Percentiles rank a stretch among this genome's conserved stretches.
Evolutionary conservation across 306 rosid species (phyloP).

Genomic region (Trifolium subterraneum): DNA sequence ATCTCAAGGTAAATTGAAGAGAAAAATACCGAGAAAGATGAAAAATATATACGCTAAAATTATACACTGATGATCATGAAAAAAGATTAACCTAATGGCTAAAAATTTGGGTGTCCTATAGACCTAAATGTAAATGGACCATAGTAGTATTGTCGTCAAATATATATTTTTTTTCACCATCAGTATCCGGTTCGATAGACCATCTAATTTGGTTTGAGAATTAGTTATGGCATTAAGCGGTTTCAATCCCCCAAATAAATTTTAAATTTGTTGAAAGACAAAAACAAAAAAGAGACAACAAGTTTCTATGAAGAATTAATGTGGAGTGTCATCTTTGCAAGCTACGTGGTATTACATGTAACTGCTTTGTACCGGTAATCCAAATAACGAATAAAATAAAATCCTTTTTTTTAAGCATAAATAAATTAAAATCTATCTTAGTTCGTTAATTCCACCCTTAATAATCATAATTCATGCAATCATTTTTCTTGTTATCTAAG

Average conservation of each 20-base stretch:
- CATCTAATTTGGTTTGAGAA: no score
- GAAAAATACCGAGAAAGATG: not conserved
- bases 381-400: slow-evolving; percentile 27
- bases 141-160: not conserved
- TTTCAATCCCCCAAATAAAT: not conserved
- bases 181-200: no score
- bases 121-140: not conserved
- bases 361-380: slow-evolving; percentile 7
- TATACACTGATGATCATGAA: no score
- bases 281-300: no score
- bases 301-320: no score
- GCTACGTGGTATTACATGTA: not conserved
- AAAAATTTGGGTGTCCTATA: not conserved
- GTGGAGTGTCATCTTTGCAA: no score
- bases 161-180: no score
- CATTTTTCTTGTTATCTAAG: not conserved
- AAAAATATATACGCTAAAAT: no score
- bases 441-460: slow-evolving; percentile 35
- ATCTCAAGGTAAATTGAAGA: not conserved
- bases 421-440: slow-evolving; percentile 13
- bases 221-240: no score
- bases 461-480: not conserved
- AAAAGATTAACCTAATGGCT: not conserved
- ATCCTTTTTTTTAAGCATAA: no score
- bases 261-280: no score